Evolutionary conservation across 768 basidiomycete species (phyloP), one percentile per base, ranked within the genome.

Genomic region (Lactarius akahatsu): DNA sequence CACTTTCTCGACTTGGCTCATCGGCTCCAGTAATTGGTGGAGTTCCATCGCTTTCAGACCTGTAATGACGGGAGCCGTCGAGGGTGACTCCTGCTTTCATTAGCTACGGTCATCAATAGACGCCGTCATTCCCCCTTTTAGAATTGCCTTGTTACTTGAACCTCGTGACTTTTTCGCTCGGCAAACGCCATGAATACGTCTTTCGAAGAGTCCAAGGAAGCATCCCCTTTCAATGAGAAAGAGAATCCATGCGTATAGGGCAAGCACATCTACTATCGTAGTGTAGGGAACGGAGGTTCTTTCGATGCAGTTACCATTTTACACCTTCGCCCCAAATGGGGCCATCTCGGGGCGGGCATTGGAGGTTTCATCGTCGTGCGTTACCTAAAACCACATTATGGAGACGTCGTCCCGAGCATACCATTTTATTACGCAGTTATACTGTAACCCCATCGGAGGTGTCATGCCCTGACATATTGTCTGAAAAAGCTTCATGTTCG

Each of bases 241-340:
- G 85, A 86, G 69, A 82, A 83, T 73, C 81, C 83, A 0, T 83
- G 84, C 66, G 80, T 85, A 40, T 79, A 84, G 83, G 84, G 70
- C 83, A 26, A 79, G 80, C 63, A 82, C 83, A 8, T 83, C 83
- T 8, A 79, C 83, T 15, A 83, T 80, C 57, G 80, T 80, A 0
- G 83, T 83, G 2, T 76, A 85, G 10, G 84, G 78, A 2, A 85
- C 83, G 0, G 83, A 84, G 56, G 79, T 85, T 11, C 74, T 85
- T 43, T 81, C 83, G 0, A 83, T 85, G 2, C 84, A 85, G 63
- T 79, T 56, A 20, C 65, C 52, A 6, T 66, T 38, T 41, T 85
- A 86, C 59, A 78, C 84, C 58, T 78, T 84, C 63, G 79, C 78
- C 4, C 83, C 85, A 5, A 82, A 83, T 58, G 71, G 80, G 23